Evolutionary conservation across 208 protist species (phyloP), one percentile per base, ranked within the genome.

Genomic region (Porcisia hertigi): DNA sequence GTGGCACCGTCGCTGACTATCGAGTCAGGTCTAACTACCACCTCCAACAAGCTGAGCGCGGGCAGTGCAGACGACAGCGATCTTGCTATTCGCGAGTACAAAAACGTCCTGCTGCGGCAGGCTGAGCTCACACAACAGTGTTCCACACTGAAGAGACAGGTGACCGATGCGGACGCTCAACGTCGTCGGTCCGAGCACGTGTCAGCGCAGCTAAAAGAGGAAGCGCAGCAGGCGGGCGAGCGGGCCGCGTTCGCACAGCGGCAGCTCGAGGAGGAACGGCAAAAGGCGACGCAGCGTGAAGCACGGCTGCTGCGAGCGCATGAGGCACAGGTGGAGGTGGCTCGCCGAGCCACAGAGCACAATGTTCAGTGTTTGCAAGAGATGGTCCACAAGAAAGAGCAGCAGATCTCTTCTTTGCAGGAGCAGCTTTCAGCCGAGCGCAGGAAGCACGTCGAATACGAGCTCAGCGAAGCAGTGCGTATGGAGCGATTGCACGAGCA

Each of bases 401-500:
- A 71, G 39, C 69, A 62, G 23, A 90, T 97, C 8, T 65, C 84
- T 41, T 86, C 92, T 43, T 83, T 95, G 39, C 89, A 94, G 77
- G 80, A 86, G 54, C 91, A 97, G 75, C 90, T 97, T 18, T 82
- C 90, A 11, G 79, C 78, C 3, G 93, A 97, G 84, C 90, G 93
- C 36, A 85, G 82, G 59, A 87, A 88, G 77, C 82, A 85, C 76
- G 71, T 88, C 34, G 90, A 94, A 80, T 83, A 89, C 60, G 87
- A 94, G 77, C 73, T 94, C 1, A 86, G 86, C 67, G 93, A 97
- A 80, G 87, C 93, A 20, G 80, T 83, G 65, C 87, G 93, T 7
- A 90, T 97, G 88, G 93, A 97, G 75, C 80, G 78, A 9, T 69
- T 97, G 39, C 93, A 97, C 78, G 91, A 95, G 54, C 81, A 88